phyloP scores from a whole-genome alignment of 2,329 filamentous ascomycete genomes.

The Coleophoma eucalyptorum region DNA sequence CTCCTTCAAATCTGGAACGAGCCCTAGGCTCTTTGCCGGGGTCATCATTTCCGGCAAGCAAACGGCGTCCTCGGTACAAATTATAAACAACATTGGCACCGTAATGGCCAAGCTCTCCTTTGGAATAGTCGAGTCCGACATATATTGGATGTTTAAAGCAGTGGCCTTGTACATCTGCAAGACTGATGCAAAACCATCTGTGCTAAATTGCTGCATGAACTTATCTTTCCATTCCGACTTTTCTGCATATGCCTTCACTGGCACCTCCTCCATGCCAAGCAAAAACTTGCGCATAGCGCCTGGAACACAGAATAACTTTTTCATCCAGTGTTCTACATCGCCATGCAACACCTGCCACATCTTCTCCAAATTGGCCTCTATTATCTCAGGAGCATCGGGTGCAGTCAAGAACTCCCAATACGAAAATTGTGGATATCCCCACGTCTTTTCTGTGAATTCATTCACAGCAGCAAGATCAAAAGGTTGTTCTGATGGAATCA shows the following conservation, averaged over 20 bases:
- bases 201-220: slow-evolving; percentile 29
- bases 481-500: slow-evolving; percentile 21
- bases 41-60: slow-evolving; percentile 27
- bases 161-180: slow-evolving; percentile 33
- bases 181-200: slow-evolving; percentile 29
- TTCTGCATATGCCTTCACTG: slow-evolving; percentile 29
- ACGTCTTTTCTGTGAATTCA: slow-evolving; percentile 12
- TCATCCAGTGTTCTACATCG: slow-evolving; percentile 26
- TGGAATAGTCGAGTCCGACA: slow-evolving; percentile 22
- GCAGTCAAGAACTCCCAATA: slow-evolving; percentile 44
- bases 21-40: slow-evolving; percentile 18
- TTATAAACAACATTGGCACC: slow-evolving; percentile 33
- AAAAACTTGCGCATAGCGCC: slow-evolving; percentile 30
- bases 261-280: slow-evolving; percentile 14
- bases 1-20: slow-evolving; percentile 29
- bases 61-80: slow-evolving; percentile 28
- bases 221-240: slow-evolving; percentile 25
- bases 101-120: slow-evolving; percentile 20
- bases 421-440: slow-evolving; percentile 32
- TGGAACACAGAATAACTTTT: slow-evolving; percentile 30
- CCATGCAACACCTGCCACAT: slow-evolving; percentile 31
- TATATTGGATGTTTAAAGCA: slow-evolving; percentile 20
- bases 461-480: slow-evolving; percentile 35
- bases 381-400: slow-evolving; percentile 32
- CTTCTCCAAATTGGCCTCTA: slow-evolving; percentile 34